Evolutionary conservation across 176 grass and related monocot genomes (phyloP).

Genomic region (Melocanna baccifera): DNA sequence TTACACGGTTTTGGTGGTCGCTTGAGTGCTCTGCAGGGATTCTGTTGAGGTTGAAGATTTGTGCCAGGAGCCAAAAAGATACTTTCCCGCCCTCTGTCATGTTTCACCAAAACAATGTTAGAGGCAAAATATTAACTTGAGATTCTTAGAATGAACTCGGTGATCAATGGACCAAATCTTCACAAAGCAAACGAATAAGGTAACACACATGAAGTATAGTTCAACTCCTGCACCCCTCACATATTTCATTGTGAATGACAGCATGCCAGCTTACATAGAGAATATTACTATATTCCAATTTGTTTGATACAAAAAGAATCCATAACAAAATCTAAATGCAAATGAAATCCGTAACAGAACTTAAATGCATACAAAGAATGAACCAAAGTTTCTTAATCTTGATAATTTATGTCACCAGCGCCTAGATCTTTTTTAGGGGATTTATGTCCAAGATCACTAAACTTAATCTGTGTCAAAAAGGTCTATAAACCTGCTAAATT

Average conservation of each 20-base stretch:
- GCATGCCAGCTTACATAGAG: background rate
- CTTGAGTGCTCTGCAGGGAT: slow-evolving; percentile 46
- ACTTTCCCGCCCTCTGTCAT: slow-evolving; percentile 84
- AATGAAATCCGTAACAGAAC: background rate
- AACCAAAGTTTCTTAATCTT: background rate
- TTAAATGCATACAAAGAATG: background rate
- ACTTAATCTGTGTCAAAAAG: background rate
- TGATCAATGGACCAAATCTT: background rate
- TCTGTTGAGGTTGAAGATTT: slow-evolving; percentile 50
- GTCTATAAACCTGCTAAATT: background rate
- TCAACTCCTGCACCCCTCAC: background rate
- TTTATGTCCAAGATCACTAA: background rate
- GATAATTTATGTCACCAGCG: background rate
- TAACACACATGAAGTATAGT: background rate
- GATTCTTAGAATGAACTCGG: background rate
- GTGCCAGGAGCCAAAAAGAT: slow-evolving; percentile 56
- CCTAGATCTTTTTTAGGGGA: too few relatives aligned
- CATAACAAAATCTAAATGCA: background rate
- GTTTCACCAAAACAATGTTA: slow-evolving; percentile 31
- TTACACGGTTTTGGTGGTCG: slow-evolving; percentile 52
- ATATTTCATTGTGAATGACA: background rate
- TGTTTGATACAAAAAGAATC: background rate
- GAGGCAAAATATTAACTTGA: background rate
- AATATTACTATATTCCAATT: background rate
- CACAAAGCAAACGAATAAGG: background rate